Conservation (phyloP, 2,329 filamentous ascomycete species). For the Ambrosiella beaveri region DNA sequence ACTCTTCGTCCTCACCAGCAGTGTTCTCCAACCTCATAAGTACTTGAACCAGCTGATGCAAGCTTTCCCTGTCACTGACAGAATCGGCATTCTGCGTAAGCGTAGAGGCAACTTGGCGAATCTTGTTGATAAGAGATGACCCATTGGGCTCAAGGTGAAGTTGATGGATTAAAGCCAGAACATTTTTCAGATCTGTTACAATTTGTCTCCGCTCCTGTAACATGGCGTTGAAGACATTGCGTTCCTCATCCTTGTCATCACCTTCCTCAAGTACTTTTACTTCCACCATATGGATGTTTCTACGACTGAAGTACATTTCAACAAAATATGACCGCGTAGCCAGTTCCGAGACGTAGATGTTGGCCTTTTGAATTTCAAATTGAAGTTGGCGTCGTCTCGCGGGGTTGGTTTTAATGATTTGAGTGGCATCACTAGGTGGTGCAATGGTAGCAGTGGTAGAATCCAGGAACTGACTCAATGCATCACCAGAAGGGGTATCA, state of each 20-base stretch:
- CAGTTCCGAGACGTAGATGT: constrained; percentile 69
- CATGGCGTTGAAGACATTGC: constrained; percentile 46
- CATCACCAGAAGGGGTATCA: constrained; percentile 16
- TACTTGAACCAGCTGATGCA: constrained; percentile 9
- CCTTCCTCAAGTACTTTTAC: constrained; percentile 22
- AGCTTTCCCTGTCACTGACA: constrained; percentile 3
- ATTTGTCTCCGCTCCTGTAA: constrained; percentile 63
- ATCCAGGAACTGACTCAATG: constrained; percentile 18
- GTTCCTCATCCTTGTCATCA: constrained; percentile 23
- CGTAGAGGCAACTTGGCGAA: constrained; percentile 68
- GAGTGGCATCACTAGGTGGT: constrained; percentile 30
- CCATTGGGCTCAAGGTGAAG: constrained; percentile 66
- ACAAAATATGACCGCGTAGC: constrained; percentile 71
- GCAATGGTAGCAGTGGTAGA: constrained; percentile 27
- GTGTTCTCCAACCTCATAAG: constrained; percentile 10
- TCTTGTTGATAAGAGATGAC: constrained; percentile 57
- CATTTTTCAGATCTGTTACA: constrained; percentile 57
- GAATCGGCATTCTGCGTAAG: constrained; percentile 37
- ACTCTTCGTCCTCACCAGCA: constrained; percentile 10
- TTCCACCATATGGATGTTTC: constrained; percentile 40
- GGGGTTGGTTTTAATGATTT: constrained; percentile 31
- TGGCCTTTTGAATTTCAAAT: constrained; percentile 82
- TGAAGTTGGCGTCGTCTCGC: constrained; percentile 42
- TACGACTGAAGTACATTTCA: constrained; percentile 67
- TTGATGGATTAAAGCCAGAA: constrained; percentile 63